Evolutionary conservation across 306 rosid genomes (phyloP).

Genomic region (Pyrus betulifolia): DNA sequence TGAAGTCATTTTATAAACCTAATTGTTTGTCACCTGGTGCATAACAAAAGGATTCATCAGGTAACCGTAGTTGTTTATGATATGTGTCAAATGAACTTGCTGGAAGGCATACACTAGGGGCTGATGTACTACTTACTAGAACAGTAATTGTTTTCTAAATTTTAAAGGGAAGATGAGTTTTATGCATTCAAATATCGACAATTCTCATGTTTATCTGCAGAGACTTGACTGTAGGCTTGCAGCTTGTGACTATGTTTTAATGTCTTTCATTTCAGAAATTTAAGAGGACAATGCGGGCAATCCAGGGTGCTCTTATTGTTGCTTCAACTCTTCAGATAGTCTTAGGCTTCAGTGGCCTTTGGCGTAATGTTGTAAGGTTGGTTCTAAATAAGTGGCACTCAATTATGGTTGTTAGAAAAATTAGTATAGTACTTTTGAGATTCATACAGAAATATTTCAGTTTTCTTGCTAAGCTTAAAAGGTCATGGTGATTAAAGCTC

Average conservation of each 20-base stretch:
- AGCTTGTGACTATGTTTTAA: conserved; percentile 20
- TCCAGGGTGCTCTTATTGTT: conserved; percentile 86
- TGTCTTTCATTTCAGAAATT: conserved; percentile 54
- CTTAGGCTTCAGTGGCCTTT: conserved; percentile 97
- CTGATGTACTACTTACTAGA: neutral
- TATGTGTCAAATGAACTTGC: neutral
- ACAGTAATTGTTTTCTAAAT: neutral
- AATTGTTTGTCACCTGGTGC: neutral
- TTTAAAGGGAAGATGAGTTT: neutral
- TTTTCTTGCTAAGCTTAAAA: neutral
- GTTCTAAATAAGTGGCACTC: conserved; percentile 14
- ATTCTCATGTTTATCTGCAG: conserved; percentile 11
- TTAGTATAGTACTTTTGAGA: neutral
- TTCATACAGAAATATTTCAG: neutral
- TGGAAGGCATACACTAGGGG: neutral
- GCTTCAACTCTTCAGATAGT: conserved; percentile 99
- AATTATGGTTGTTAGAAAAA: neutral
- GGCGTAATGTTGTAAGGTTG: conserved; percentile 98
- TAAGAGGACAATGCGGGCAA: conserved; percentile 90
- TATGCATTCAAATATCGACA: neutral
- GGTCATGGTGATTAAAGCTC: neutral
- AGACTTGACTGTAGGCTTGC: conserved; percentile 24
- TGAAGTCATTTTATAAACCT: conserved; percentile 1
- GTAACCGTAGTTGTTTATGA: neutral
- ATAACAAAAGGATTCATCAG: neutral